Evolutionary conservation across 73 alveolate genomes (phyloP).

Genomic region (Paramecium primaurelia): DNA sequence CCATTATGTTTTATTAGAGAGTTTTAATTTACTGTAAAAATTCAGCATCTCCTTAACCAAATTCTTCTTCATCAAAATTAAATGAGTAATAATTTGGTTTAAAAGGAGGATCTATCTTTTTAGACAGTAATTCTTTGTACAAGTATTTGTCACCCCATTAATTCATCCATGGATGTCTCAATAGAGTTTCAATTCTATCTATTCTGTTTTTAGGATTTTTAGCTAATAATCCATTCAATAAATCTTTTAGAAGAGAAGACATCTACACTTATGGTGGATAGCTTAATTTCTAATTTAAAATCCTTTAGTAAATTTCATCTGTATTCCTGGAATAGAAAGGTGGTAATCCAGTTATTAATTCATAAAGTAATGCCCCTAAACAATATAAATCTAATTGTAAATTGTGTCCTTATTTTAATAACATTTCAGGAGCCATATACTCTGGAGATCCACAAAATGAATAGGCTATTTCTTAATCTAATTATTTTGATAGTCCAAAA

Average conservation of each 20-base stretch:
- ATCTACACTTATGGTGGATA: slow-evolving; percentile 2
- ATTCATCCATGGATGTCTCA: slow-evolving; percentile 17
- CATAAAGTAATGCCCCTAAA: slow-evolving; percentile 64
- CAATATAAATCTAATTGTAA: slow-evolving; percentile 67
- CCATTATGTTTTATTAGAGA: not conserved
- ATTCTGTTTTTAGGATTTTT: slow-evolving; percentile 51
- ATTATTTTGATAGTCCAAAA: slow-evolving; percentile 66
- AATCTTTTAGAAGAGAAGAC: slow-evolving; percentile 5
- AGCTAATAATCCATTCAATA: slow-evolving; percentile 31
- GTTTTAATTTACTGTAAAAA: not conserved
- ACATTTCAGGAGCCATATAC: slow-evolving; percentile 74
- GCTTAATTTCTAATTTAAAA: slow-evolving; percentile 30
- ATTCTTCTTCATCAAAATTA: slow-evolving; percentile 56
- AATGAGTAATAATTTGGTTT: slow-evolving; percentile 24
- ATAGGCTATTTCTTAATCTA: slow-evolving; percentile 53
- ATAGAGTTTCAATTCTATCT: slow-evolving; percentile 12
- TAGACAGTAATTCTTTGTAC: not conserved
- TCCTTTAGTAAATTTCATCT: slow-evolving; percentile 48
- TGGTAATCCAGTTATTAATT: slow-evolving; percentile 57
- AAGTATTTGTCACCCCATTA: slow-evolving; percentile 34
- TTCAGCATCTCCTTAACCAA: slow-evolving; percentile 51
- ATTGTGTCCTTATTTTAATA: slow-evolving; percentile 59
- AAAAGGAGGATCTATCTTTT: slow-evolving; percentile 48
- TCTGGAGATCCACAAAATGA: slow-evolving; percentile 70
- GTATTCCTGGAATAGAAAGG: slow-evolving; percentile 55